Base-by-base conservation (phyloP, 2,329 filamentous ascomycete species). In the Pyrenophora graminea region DNA sequence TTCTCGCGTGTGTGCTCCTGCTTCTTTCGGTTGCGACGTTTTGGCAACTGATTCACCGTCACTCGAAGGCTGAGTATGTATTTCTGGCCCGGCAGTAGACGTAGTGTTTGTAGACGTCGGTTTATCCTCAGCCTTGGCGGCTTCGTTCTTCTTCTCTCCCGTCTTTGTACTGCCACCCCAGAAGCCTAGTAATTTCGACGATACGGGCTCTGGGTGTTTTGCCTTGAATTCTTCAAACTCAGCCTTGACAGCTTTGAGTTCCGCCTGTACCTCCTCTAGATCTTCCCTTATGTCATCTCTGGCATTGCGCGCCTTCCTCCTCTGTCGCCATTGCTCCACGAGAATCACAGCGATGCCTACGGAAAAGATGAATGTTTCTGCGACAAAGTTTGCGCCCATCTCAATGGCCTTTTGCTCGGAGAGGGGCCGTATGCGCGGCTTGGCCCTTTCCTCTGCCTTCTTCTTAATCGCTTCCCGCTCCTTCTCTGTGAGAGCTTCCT, bases 391-490 rank as follows among this genome's bases (percentile, higher is more conserved):
- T 3, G 85, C 86, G 3, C 85, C 86, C 32, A 82, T 81, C 65
- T 89, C 85, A 47, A 89, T 88, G 0, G 85, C 85, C 62, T 87
- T 86, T 10, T 82, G 79, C 66, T 89, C 86, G 2, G 83, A 83
- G 9, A 89, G 74, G 6, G 85, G 85, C 38, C 85, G 76, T 48
- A 88, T 87, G 30, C 80, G 79, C 5, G 82, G 82, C 76, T 64
- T 69, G 9, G 56, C 21, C 70, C 74, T 34, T 68, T 68, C 68
- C 64, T 76, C 59, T 34, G 64, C 53, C 41, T 75, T 70, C 62
- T 74, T 73, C 52, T 76, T 71, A 53, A 80, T 79, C 39, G 78
- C 75, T 44, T 80, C 74, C 59, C 79, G 79, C 43, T 77, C 71
- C 56, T 76, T 68, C 39, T 75, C 77, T 4, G 77, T 68, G 36